These are phyloP conservation scores for Solanum habrochaites DNA, from an alignment of 257 asterid genomes.

Conservation along the genomic window DNA sequence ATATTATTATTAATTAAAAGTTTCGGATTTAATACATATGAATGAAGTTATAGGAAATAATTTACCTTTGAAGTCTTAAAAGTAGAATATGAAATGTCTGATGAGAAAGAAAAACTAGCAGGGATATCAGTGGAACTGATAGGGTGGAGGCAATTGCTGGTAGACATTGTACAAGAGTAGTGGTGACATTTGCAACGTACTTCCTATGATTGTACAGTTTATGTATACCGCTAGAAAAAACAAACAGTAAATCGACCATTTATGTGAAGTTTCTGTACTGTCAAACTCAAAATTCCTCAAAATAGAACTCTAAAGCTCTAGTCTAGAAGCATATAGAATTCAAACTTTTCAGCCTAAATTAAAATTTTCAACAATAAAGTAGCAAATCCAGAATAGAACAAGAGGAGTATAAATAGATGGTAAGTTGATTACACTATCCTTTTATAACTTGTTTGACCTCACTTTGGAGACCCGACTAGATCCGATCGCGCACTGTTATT, in stretches of 20 bases:
- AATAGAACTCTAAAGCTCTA: not conserved
- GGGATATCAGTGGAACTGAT: not conserved
- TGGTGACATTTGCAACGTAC: not conserved
- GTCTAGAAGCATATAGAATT: not conserved
- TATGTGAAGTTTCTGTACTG: not conserved
- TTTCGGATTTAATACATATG: not conserved
- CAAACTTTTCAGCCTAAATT: not conserved
- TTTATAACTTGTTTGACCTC: not conserved
- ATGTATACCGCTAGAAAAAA: not conserved
- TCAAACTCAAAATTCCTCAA: not conserved
- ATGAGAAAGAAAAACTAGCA: not conserved
- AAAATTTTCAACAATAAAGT: not conserved
- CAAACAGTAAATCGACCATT: no score
- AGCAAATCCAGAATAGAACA: not conserved
- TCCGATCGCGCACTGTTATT: no score
- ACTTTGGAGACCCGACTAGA: no score
- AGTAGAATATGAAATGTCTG: not conserved
- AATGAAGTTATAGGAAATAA: not conserved
- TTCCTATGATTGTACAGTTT: not conserved
- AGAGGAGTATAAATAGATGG: not conserved
- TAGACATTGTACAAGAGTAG: not conserved
- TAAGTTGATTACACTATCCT: not conserved
- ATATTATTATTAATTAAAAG: not conserved
- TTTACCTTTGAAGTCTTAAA: not conserved
- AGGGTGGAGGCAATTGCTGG: not conserved